These are phyloP conservation scores for sweet orange (Citrus sinensis) DNA, from an alignment of 345 rosid species.

Conservation along the genomic window DNA sequence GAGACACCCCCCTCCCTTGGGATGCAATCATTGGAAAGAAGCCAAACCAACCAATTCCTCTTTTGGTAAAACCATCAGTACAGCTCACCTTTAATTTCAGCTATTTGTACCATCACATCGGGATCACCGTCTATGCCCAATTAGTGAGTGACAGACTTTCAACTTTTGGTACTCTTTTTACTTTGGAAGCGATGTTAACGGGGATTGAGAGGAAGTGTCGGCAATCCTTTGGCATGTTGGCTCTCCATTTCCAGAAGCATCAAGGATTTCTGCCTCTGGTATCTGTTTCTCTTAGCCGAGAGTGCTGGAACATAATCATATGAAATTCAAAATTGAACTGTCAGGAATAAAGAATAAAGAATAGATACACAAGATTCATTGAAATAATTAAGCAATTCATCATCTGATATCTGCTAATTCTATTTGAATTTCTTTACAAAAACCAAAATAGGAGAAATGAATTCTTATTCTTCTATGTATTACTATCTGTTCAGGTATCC, in stretches of 20 bases:
- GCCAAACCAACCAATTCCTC: conserved; percentile 23
- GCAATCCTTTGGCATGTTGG: conserved; percentile 86
- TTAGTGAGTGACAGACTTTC: conserved; percentile 17
- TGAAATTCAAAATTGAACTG: background rate
- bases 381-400: background rate
- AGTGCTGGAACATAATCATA: conserved; percentile 47
- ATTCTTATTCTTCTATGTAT: background rate
- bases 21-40: conserved; percentile 19
- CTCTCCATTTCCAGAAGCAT: conserved; percentile 96
- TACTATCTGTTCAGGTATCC: background rate
- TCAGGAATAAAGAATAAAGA: background rate
- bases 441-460: background rate
- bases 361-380: background rate
- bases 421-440: background rate
- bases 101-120: conserved; percentile 18
- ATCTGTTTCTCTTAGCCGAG: conserved; percentile 85
- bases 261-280: conserved; percentile 90
- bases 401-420: background rate
- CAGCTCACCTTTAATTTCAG: conserved; percentile 15
- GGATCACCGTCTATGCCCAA: conserved; percentile 20
- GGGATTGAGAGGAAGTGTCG: conserved; percentile 68
- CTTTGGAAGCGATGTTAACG: conserved; percentile 27
- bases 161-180: conserved; percentile 9
- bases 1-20: conserved; percentile 18
- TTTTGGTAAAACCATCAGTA: conserved; percentile 9